Percentiles rank a stretch among this genome's conserved stretches.
These are phyloP conservation scores for Yamadazyma spencermartinsiae DNA, from an alignment of 1,139 yeast species.

Conservation along the genomic window DNA sequence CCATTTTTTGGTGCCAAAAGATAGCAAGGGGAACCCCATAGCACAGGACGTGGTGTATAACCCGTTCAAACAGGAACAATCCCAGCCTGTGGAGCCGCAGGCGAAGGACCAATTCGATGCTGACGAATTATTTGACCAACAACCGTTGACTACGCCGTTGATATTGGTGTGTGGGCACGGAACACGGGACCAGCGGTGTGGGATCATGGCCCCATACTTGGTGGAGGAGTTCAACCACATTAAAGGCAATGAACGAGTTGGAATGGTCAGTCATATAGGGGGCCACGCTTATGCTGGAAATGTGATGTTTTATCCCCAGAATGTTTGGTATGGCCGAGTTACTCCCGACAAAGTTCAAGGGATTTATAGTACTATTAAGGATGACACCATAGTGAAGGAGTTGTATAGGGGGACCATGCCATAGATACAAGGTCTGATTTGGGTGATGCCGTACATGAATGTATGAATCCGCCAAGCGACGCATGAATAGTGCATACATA, in stretches of 20 bases:
- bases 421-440: neutral
- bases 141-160: constrained; percentile 13
- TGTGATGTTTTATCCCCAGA: constrained; percentile 54
- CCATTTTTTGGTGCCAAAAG: constrained; percentile 38
- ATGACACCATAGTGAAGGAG: constrained; percentile 51
- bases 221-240: constrained; percentile 42
- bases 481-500: too few relatives aligned
- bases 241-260: constrained; percentile 29
- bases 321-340: constrained; percentile 73
- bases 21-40: constrained; percentile 7
- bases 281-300: constrained; percentile 84
- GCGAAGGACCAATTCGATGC: neutral
- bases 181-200: constrained; percentile 66
- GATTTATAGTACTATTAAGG: constrained; percentile 54
- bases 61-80: constrained; percentile 25
- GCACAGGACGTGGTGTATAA: constrained; percentile 23
- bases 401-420: constrained; percentile 54
- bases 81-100: neutral
- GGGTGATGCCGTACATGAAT: too few relatives aligned
- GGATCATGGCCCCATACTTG: constrained; percentile 59
- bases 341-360: constrained; percentile 67
- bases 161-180: constrained; percentile 68
- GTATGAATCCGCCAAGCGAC: too few relatives aligned
- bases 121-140: constrained; percentile 1
- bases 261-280: constrained; percentile 67